phyloP scores from a whole-genome alignment of 768 basidiomycete species.

The Hysterangium stoloniferum region DNA sequence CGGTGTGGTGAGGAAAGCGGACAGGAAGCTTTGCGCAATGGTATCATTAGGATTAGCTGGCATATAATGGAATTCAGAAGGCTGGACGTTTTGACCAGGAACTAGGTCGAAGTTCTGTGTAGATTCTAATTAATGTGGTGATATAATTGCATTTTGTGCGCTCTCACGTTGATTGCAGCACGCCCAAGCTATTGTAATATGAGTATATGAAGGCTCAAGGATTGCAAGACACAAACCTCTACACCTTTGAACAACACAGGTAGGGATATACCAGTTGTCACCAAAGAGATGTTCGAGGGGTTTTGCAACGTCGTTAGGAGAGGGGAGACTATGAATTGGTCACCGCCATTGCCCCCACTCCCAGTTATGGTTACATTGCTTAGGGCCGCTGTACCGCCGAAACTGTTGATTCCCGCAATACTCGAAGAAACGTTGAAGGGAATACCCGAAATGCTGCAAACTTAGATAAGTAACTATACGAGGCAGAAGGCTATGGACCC shows the following conservation, averaged over 20 bases:
- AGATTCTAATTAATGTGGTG: neutral
- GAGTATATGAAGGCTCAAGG: neutral
- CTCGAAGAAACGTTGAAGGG: constrained; percentile 51
- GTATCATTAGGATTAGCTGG: constrained; percentile 62
- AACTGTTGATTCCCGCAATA: constrained; percentile 53
- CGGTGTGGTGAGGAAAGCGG: constrained; percentile 48
- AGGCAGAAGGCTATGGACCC: neutral
- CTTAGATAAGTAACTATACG: neutral
- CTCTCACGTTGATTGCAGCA: constrained; percentile 51
- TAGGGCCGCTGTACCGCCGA: constrained; percentile 44
- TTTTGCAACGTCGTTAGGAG: constrained; percentile 54
- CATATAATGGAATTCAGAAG: constrained; percentile 60
- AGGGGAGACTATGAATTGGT: constrained; percentile 49
- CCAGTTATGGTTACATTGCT: constrained; percentile 54
- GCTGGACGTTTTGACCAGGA: constrained; percentile 46
- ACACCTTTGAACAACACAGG: constrained; percentile 50
- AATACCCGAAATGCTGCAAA: constrained; percentile 42
- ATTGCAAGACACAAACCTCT: constrained; percentile 14
- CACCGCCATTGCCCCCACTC: constrained; percentile 56
- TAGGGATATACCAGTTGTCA: constrained; percentile 49
- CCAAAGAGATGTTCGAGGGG: constrained; percentile 59
- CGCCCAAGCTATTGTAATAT: constrained; percentile 44
- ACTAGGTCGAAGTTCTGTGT: constrained; percentile 45
- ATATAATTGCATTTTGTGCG: no score
- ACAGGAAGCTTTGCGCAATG: constrained; percentile 51